Base-by-base conservation (phyloP, 768 basidiomycete genomes). In the Daedalea quercina region DNA sequence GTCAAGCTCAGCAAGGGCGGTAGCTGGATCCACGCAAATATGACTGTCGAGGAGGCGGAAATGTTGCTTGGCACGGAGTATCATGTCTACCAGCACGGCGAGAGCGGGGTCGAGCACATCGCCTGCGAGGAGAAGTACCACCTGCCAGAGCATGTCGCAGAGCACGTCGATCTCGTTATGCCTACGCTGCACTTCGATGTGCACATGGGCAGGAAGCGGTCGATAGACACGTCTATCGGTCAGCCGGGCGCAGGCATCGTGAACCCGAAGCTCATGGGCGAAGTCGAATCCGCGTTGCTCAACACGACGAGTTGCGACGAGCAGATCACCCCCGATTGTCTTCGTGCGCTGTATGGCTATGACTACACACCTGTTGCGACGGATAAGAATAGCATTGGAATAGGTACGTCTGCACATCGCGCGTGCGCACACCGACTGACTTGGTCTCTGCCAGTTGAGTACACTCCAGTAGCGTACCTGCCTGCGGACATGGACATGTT, bases 101-200 rank as follows among this genome's bases (percentile, higher is more conserved):
- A 68, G 23, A 75, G 70, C 47, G 81, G 77, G 6, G 77, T 78
- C 19, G 65, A 71, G 31, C 67, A 84, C 42, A 67, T 87, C 50
- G 71, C 77, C 80, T 55, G 83, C 82, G n/a, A 79, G 76, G 44
- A 74, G 2, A 73, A 69, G 54, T 89, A 87, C 69, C 81, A 79
- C 57, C 74, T 89, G 19, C 87, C 87, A 0, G 70, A 72, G 48
- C 57, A 76, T 52, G 65, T 88, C 48, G 73, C 80, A 54, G 66
- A 71, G 8, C 84, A 87, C 59, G 65, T 87, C 48, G 84, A 87
- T 25, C 64, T 87, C 25, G 71, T 88, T 26, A 83, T 85, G 53
- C 87, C 87, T 0, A 87, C 87, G 0, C 84, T 84, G 1, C 78
- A 81, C 65, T 88, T 88, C 58, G 70, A 73, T 47, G 73, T 76